Conservation (phyloP, 495 filamentous ascomycete species). For the Podospora didyma region DNA sequence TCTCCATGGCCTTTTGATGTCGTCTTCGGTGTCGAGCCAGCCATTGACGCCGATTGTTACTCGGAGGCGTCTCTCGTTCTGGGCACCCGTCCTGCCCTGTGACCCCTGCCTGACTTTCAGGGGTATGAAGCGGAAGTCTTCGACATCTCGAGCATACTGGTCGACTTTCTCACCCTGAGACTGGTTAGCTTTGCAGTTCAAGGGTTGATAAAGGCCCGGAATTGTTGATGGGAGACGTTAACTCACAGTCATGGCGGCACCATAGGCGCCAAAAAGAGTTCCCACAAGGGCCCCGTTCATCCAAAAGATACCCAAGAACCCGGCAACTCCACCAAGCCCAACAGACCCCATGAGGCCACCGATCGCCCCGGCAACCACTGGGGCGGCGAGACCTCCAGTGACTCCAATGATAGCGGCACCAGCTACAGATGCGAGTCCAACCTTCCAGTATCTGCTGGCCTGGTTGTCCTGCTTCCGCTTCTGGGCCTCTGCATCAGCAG, state of each 20-base stretch:
- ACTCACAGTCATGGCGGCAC: slow-evolving; percentile 72
- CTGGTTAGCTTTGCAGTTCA: not conserved
- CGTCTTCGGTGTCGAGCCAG: slow-evolving; percentile 67
- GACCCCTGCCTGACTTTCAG: slow-evolving; percentile 48
- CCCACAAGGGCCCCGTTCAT: slow-evolving; percentile 80
- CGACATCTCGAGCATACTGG: slow-evolving; percentile 76
- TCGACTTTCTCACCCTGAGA: slow-evolving; percentile 68
- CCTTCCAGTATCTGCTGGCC: slow-evolving; percentile 70
- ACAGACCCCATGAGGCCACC: slow-evolving; percentile 83
- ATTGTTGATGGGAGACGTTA: too few species aligned
- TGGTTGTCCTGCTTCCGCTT: slow-evolving; percentile 61
- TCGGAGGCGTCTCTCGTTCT: slow-evolving; percentile 53
- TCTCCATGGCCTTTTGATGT: slow-evolving; percentile 73
- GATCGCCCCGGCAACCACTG: slow-evolving; percentile 80
- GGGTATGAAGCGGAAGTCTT: slow-evolving; percentile 84
- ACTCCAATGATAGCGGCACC: slow-evolving; percentile 84
- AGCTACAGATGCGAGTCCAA: slow-evolving; percentile 80
- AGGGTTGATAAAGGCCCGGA: too few species aligned
- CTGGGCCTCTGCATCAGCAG: slow-evolving; percentile 63
- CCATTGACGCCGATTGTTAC: slow-evolving; percentile 83
- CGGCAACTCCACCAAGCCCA: slow-evolving; percentile 77
- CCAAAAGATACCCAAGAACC: slow-evolving; percentile 77
- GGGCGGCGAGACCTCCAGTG: slow-evolving; percentile 83
- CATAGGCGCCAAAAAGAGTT: slow-evolving; percentile 82
- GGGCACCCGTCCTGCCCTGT: slow-evolving; percentile 21